Base-by-base conservation (phyloP, 305 asterid genomes). In the Solanum hybrid region DNA sequence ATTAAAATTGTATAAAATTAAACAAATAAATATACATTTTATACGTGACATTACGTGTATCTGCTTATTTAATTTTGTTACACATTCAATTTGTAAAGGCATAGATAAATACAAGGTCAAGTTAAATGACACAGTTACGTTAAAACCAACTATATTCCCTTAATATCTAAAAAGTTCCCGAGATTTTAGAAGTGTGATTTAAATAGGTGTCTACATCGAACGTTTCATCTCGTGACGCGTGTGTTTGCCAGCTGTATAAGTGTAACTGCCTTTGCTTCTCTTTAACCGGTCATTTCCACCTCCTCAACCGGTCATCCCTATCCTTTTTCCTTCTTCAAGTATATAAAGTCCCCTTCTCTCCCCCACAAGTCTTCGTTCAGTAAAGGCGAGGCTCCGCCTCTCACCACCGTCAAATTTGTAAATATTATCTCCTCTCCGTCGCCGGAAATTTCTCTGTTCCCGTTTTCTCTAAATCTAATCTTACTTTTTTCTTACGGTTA, bases 351-450 rank as follows among this genome's bases (percentile, higher is more conserved):
- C 11, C 10, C 64, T 8, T 10, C 22, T 31, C 22, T 16, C 79
- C 66, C 34, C 17, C 79, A 31, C 88, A 10, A 12, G 80, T 64
- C 88, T 77, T 84, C 84, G 87, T 92, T 93, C 91, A 66, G 86
- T 22, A 46, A 89, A 90, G 95, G 92, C 91, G 95, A 91, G 95
- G 96, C 94, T 91, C 93, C 91, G 96, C 95, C 97, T 92, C 97
- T 87, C 94, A 90, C 11, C 32, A 20, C 38, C 24, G 42, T 73
- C 38, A 29, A 84, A 31, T 22, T 84, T 84, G 87, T 84, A 84
- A 46, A 84, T 84, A 84, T 84, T 17, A 2, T 36, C 7, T 16
- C 14, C 22, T 81, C 79, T 85, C 81, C 75, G 60, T 75, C 29
- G 20, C 69, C 24, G 71, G 22, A 24, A 26, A 76, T 71, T 38